Conservation (phyloP, 352 stramenopile species). For the Phytopythium delawarense region DNA sequence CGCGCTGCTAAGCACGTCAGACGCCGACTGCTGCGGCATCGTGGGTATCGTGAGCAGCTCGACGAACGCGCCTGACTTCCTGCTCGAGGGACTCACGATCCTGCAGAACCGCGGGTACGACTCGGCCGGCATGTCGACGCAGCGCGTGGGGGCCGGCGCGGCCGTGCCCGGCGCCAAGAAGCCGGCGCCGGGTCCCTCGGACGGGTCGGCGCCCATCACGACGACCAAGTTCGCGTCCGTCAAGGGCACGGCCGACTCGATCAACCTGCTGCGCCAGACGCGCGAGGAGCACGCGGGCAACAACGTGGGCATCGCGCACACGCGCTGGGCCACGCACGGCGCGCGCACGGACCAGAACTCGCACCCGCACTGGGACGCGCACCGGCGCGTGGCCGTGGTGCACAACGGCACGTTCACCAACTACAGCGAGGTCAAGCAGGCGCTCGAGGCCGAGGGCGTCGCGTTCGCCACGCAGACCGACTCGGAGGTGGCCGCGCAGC, state of each 20-base stretch:
- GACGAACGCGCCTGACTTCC: slow-evolving; percentile 67
- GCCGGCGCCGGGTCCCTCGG: too few relatives aligned
- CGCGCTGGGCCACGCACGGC: slow-evolving; percentile 98
- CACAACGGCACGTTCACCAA: slow-evolving; percentile 99
- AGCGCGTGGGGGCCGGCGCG: slow-evolving; percentile 29
- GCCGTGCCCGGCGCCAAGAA: slow-evolving; percentile 1
- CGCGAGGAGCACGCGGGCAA: slow-evolving; percentile 78
- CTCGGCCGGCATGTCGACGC: slow-evolving; percentile 95
- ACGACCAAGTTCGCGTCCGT: slow-evolving; percentile 95
- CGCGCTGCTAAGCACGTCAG: slow-evolving; percentile 12
- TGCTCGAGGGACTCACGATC: slow-evolving; percentile 87
- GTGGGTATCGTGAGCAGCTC: slow-evolving; percentile 70
- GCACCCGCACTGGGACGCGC: slow-evolving; percentile 95
- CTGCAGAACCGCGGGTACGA: slow-evolving; percentile 97
- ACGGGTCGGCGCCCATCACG: slow-evolving; percentile 39
- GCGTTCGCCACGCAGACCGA: slow-evolving; percentile 96
- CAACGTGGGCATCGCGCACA: slow-evolving; percentile 97
- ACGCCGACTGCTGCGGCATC: slow-evolving; percentile 67
- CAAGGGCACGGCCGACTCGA: slow-evolving; percentile 89
- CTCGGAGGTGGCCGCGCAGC: slow-evolving; percentile 97
- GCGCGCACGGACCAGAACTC: slow-evolving; percentile 98
- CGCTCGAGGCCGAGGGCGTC: slow-evolving; percentile 84
- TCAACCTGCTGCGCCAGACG: slow-evolving; percentile 86
- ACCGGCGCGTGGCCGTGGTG: slow-evolving; percentile 93
- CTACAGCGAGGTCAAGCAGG: slow-evolving; percentile 90